Evolutionary conservation across 2,329 filamentous ascomycete species (phyloP).

Genomic region (Talaromyces sp.): DNA sequence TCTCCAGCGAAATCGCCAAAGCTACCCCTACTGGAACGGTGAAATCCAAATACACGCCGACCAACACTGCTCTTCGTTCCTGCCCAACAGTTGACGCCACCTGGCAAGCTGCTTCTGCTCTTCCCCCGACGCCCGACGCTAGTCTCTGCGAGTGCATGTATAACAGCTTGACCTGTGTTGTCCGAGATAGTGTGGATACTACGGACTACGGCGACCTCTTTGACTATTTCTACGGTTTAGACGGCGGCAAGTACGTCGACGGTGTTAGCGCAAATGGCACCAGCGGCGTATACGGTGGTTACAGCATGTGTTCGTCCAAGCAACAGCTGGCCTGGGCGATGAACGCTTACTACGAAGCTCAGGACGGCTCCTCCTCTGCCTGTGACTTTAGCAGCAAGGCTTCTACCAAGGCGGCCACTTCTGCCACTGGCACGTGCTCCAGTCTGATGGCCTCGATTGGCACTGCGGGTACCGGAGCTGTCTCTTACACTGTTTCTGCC

Average conservation of each 20-base stretch:
- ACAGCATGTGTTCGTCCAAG: conserved; percentile 43
- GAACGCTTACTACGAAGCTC: conserved; percentile 43
- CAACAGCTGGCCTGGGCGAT: conserved; percentile 46
- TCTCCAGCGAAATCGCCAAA: conserved; percentile 65
- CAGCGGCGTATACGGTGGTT: conserved; percentile 43
- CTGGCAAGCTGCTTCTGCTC: conserved; percentile 66
- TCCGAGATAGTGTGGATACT: conserved; percentile 53
- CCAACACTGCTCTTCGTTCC: conserved; percentile 60
- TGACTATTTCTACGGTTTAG: conserved; percentile 40
- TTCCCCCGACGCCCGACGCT: conserved; percentile 78
- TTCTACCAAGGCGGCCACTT: conserved; percentile 27
- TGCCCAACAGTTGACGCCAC: conserved; percentile 64
- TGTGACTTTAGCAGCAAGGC: conserved; percentile 46
- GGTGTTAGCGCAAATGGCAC: conserved; percentile 38
- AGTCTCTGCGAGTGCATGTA: conserved; percentile 84
- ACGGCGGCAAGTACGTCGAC: conserved; percentile 24
- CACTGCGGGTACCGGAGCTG: conserved; percentile 34
- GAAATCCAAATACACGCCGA: conserved; percentile 65
- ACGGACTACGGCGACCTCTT: conserved; percentile 67
- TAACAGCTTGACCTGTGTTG: conserved; percentile 65
- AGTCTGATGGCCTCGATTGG: conserved; percentile 36
- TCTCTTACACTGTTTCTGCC: conserved; percentile 27
- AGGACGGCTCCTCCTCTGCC: conserved; percentile 31
- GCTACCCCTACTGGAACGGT: conserved; percentile 63
- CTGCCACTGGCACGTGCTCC: conserved; percentile 30